phyloP scores from a whole-genome alignment of 306 rosid genomes.

The Ceratonia siliqua region DNA sequence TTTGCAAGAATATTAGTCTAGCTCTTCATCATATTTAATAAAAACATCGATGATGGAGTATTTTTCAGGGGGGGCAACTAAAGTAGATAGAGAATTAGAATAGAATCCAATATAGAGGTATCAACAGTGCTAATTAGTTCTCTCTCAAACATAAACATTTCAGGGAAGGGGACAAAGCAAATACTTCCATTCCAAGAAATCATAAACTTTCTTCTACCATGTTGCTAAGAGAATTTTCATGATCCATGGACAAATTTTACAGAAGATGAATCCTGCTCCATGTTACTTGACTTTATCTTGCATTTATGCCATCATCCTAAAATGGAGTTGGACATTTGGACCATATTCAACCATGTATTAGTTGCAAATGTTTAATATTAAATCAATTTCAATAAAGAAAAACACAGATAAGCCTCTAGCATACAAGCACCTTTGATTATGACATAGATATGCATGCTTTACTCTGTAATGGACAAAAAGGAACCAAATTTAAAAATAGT shows the following conservation, averaged over 20 bases:
- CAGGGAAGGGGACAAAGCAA: neutral
- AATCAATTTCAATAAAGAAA: neutral
- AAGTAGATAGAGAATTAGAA: slow-evolving; percentile 23
- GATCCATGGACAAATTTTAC: slow-evolving; percentile 30
- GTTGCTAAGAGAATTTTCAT: slow-evolving; percentile 33
- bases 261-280: slow-evolving; percentile 32
- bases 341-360: slow-evolving; percentile 13
- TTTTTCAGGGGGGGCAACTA: neutral
- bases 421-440: neutral
- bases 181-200: slow-evolving; percentile 27
- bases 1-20: neutral
- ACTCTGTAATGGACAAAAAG: neutral
- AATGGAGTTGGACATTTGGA: slow-evolving; percentile 8
- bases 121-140: slow-evolving; percentile 18
- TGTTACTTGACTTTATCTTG: slow-evolving; percentile 7
- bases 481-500: neutral
- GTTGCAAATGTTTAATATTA: slow-evolving; percentile 5
- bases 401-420: neutral
- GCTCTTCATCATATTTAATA: neutral
- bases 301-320: slow-evolving; percentile 23
- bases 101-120: neutral
- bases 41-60: neutral
- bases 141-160: slow-evolving; percentile 18
- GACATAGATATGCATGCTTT: neutral
- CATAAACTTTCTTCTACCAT: slow-evolving; percentile 32